phyloP scores from a whole-genome alignment of 345 rosid genomes.

The Melaleuca quinquenervia region DNA sequence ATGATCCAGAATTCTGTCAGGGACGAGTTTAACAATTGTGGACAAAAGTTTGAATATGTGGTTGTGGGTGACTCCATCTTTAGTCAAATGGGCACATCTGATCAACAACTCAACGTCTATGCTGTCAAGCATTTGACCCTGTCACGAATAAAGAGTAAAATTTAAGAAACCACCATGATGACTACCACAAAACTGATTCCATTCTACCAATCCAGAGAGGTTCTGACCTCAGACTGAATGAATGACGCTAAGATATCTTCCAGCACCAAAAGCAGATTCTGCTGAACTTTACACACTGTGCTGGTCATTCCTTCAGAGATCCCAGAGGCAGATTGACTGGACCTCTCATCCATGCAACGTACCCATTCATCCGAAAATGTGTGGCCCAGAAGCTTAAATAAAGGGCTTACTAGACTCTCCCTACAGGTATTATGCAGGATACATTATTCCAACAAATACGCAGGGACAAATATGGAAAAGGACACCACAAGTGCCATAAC shows the following conservation, averaged over 20 bases:
- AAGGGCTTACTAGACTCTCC: slow-evolving; percentile 58
- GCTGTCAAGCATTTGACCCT: slow-evolving; percentile 40
- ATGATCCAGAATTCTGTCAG: slow-evolving; percentile 55
- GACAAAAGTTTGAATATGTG: slow-evolving; percentile 55
- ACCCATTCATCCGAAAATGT: slow-evolving; percentile 40
- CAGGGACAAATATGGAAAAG: not conserved
- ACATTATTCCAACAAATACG: not conserved
- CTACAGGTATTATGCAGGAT: slow-evolving; percentile 19
- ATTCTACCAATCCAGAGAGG: not conserved
- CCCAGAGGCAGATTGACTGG: slow-evolving; percentile 29
- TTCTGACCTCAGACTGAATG: slow-evolving; percentile 40
- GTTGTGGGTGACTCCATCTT: slow-evolving; percentile 55
- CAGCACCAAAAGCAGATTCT: slow-evolving; percentile 53
- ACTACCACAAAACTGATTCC: not conserved
- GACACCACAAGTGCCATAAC: too few species aligned
- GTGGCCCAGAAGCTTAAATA: slow-evolving; percentile 63
- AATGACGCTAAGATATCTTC: slow-evolving; percentile 51
- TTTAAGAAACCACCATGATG: not conserved
- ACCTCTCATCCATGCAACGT: slow-evolving; percentile 13
- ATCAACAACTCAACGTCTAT: slow-evolving; percentile 54
- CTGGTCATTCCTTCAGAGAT: slow-evolving; percentile 19
- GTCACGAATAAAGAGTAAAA: slow-evolving; percentile 6
- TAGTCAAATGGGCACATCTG: slow-evolving; percentile 42
- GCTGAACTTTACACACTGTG: slow-evolving; percentile 35
- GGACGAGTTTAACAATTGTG: slow-evolving; percentile 46